phyloP scores from a whole-genome alignment of 257 asterid species.

The Solanum habrochaites region DNA sequence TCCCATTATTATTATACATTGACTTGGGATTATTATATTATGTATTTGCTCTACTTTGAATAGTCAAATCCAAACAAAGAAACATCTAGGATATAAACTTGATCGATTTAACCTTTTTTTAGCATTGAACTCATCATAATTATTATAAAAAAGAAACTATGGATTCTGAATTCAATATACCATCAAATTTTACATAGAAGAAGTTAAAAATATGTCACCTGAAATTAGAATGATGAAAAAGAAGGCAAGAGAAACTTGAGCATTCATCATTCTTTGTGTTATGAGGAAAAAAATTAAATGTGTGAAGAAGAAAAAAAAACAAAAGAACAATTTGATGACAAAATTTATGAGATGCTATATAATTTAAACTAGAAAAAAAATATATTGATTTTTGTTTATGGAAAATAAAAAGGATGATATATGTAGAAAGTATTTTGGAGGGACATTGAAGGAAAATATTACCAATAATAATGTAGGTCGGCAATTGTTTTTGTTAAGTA shows the following conservation, averaged over 20 bases:
- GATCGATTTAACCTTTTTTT: no score
- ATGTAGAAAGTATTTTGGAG: neutral
- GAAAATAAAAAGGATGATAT: neutral
- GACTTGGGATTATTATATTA: neutral
- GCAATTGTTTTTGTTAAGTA: neutral
- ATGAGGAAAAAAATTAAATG: no score
- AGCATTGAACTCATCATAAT: neutral
- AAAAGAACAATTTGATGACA: neutral
- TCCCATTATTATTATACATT: neutral
- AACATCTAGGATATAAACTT: no score
- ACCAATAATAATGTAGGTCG: neutral
- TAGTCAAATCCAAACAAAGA: neutral
- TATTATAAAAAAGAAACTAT: no score
- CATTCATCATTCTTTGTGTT: neutral
- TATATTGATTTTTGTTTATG: neutral
- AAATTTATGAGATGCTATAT: neutral
- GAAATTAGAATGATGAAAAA: conserved; percentile 5
- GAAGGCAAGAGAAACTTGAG: neutral
- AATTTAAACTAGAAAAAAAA: no score
- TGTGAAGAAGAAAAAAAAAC: neutral
- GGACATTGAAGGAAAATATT: neutral
- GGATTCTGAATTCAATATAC: neutral
- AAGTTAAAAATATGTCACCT: conserved; percentile 6
- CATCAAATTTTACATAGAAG: neutral
- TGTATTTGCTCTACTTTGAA: neutral